A percentile compares a stretch with the other conserved stretches of the same genome.
Evolutionary conservation across 352 stramenopile genomes (phyloP).

Genomic region (Peronospora tabacina): DNA sequence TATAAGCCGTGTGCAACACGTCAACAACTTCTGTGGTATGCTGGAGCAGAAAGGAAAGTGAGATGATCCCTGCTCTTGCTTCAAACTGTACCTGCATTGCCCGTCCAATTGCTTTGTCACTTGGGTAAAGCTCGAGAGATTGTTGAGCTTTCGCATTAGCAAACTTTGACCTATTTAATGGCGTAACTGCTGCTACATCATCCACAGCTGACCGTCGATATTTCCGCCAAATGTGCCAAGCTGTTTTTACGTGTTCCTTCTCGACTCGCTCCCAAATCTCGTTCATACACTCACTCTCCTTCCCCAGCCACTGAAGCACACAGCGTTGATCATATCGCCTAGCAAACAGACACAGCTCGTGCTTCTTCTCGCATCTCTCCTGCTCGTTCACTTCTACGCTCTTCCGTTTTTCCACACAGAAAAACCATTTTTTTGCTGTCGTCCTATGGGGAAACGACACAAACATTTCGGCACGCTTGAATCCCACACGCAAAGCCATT

Average conservation of each 20-base stretch:
- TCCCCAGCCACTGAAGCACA: conserved; percentile 47
- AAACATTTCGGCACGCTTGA: conserved; percentile 47
- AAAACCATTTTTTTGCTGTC: conserved; percentile 72
- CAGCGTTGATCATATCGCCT: conserved; percentile 48
- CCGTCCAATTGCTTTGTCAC: conserved; percentile 50
- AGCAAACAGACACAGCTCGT: conserved; percentile 47
- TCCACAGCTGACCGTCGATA: conserved; percentile 33
- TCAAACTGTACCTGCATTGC: conserved; percentile 39
- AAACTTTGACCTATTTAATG: conserved; percentile 2
- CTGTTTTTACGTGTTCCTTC: conserved; percentile 55
- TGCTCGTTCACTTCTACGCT: conserved; percentile 4
- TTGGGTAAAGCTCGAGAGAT: conserved; percentile 52
- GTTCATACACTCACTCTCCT: conserved; percentile 6
- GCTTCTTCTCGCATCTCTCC: neutral
- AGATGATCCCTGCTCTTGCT: conserved; percentile 22
- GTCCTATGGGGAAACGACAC: conserved; percentile 63
- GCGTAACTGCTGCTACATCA: conserved; percentile 11
- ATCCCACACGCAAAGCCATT: conserved; percentile 37
- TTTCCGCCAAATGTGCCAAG: conserved; percentile 70
- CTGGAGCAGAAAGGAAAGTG: conserved; percentile 38
- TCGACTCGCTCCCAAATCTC: conserved; percentile 40
- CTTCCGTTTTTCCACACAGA: conserved; percentile 32
- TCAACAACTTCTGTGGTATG: conserved; percentile 39
- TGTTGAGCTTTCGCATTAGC: conserved; percentile 45
- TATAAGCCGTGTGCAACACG: conserved; percentile 40